A percentile compares a stretch with the other conserved stretches of the same genome.
Evolutionary conservation across 345 rosid species (phyloP).

Genomic region (Cochlearia excelsa): DNA sequence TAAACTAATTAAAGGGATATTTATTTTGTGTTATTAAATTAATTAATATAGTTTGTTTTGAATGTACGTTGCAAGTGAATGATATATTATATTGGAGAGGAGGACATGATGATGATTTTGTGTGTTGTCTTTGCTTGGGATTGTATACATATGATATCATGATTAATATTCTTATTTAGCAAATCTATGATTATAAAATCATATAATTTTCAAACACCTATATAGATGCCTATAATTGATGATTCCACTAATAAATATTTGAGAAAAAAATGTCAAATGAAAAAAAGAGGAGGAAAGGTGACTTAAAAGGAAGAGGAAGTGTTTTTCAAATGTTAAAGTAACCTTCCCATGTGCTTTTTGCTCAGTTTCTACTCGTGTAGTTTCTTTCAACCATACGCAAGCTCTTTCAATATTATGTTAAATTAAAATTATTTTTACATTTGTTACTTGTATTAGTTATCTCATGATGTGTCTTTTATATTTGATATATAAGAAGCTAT

Average conservation of each 20-base stretch:
- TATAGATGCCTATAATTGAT: constrained; percentile 16
- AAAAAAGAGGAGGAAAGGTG: constrained; percentile 35
- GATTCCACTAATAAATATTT: constrained; percentile 22
- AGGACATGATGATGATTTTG: constrained; percentile 40
- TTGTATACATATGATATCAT: constrained; percentile 32
- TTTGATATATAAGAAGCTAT: too few relatives aligned
- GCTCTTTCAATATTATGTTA: constrained; percentile 1
- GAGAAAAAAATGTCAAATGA: constrained; percentile 24
- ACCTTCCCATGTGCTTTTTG: constrained; percentile 40
- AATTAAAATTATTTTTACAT: too few relatives aligned
- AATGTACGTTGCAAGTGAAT: constrained; percentile 32
- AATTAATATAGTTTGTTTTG: constrained; percentile 22
- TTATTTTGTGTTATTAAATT: constrained; percentile 4
- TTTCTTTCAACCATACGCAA: constrained; percentile 39
- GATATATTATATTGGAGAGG: constrained; percentile 26
- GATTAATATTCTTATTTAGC: constrained; percentile 19
- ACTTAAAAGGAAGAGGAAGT: constrained; percentile 36
- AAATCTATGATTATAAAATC: constrained; percentile 26
- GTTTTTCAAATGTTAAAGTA: constrained; percentile 37
- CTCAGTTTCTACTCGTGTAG: constrained; percentile 34
- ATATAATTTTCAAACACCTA: constrained; percentile 16
- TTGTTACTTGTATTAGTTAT: too few relatives aligned
- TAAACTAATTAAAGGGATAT: constrained; percentile 30
- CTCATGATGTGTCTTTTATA: too few relatives aligned
- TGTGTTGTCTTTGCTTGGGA: constrained; percentile 42